Evolutionary conservation across 148 eudicot species (phyloP), one percentile per base, ranked within the genome.

Genomic region (Diospyros lotus): DNA sequence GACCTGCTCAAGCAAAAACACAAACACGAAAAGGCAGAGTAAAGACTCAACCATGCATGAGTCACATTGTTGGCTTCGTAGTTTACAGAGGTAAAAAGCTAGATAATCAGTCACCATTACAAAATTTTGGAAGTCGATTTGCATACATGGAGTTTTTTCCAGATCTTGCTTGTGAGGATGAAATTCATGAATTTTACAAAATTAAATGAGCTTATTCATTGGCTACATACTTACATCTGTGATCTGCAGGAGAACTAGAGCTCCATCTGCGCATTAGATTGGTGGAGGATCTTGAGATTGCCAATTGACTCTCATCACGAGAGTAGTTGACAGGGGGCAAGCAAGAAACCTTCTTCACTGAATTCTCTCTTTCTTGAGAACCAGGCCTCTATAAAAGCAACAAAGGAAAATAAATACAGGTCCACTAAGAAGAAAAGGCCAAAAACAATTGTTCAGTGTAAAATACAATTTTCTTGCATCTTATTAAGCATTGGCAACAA

Each of bases 301-400:
- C 85, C 83, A 89, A 73, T 80, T 91, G 97, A 86, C 81, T 86
- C 61, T 95, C 98, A 62, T 95, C 96, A 71, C 91, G 86, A 46
- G 94, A 53, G 80, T 86, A 77, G 68, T 83, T 76, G 46, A 75
- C 66, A 9, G 93, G 90, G 64, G 97, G 86, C 62, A 84, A 78
- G 78, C 86, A 77, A 69, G 89, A 77, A 75, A 78, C 65, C 81
- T 85, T 89, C 82, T 79, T 92, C 46, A 71, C 76, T 58, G 92
- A 85, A 74, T 75, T 88, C 77, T 92, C 96, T 83, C 87, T 90
- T 78, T 94, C 98, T 81, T 95, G 95, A 64, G 94, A 86, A 75
- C 86, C 81, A 78, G 88, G 76, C 78, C 85, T 90, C 98, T 95
- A 82, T 65, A 85, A 64, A 67, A 76, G 38, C 17, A 76, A 73